Evolutionary conservation across 2,329 filamentous ascomycete species (phyloP), one percentile per base, ranked within the genome.

Genomic region (Botrytis porri): DNA sequence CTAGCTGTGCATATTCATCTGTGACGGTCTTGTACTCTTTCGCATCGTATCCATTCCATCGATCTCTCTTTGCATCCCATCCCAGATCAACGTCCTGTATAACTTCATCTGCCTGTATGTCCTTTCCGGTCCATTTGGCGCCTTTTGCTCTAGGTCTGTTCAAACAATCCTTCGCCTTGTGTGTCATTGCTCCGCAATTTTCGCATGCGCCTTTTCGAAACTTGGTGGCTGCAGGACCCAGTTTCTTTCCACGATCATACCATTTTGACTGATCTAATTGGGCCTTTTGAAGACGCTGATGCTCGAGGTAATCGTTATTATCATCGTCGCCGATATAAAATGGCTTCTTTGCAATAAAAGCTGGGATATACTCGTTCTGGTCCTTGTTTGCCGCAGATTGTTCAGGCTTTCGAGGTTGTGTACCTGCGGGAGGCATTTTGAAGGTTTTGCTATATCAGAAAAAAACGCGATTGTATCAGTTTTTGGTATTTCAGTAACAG

Each of bases 171-270:
- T 97, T 97, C 70, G 90, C 92, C 84, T 97, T 97, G 84, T 99
- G 96, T 76, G 93, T 94, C 93, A 98, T 97, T 73, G 94, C 92
- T 79, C 96, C 96, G 84, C 96, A 99, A 84, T 99, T 99, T 83
- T 98, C 95, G 84, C 96, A 99, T 70, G 96, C 95, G 80, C 97
- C 96, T 85, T 98, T 99, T 77, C 97, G 93, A 82, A 93, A 99
- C 81, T 98, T 99, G 77, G 96, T 99, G 69, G 95, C 94, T 0
- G 94, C 94, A 6, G 94, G 93, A 0, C 93, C 94, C 18, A 88
- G 84, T 81, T 93, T 95, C 83, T 92, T 92, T 70, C 94, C 94
- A 61, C 96, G 92, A 75, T 97, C 93, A 83, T 98, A 97, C 95
- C 95, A 97, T 89, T 93, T 92, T 41, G 93, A 91, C 75, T 91